These are phyloP conservation scores for Gypsophila paniculata DNA, from an alignment of 179 eudicot genomes.

Conservation along the genomic window DNA sequence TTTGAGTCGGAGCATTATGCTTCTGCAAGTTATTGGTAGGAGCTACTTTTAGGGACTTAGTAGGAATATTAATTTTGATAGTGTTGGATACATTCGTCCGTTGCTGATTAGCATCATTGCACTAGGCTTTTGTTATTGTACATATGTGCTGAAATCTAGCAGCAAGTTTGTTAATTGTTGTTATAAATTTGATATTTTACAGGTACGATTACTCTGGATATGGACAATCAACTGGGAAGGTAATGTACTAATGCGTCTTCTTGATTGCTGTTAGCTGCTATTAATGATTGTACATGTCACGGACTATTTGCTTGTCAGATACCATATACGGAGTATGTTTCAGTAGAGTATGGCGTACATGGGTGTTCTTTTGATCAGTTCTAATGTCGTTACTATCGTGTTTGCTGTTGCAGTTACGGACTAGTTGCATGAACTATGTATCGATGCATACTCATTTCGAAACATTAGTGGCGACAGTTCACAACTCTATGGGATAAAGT, in stretches of 20 bases:
- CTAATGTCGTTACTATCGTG: not conserved
- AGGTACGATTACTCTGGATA: conserved; percentile 99
- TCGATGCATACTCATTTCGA: not conserved
- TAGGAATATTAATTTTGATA: not conserved
- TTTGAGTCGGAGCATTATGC: too few species aligned
- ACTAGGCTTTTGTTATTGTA: not conserved
- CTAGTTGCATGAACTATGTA: not conserved
- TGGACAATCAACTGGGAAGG: conserved; percentile 98
- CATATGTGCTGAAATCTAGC: not conserved
- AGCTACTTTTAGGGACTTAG: not conserved
- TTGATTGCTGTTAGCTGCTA: conserved; percentile 3
- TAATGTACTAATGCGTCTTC: conserved; percentile 22
- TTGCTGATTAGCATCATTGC: too few species aligned
- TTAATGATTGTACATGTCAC: not conserved
- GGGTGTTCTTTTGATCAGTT: not conserved
- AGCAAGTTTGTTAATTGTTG: conserved; percentile 7
- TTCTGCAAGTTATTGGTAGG: not conserved
- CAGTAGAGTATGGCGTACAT: not conserved
- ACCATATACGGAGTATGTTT: not conserved
- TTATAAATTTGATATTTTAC: conserved; percentile 6
- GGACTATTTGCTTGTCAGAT: not conserved
- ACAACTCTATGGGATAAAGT: too few species aligned
- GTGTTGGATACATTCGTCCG: not conserved
- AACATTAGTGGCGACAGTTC: not conserved
- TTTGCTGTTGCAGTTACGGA: not conserved